Percentiles rank a stretch among this genome's conserved stretches.
These are phyloP conservation scores for Gaertneriomyces sp. DNA, from an alignment of 192 early-diverging fungal species.

Conservation along the genomic window DNA sequence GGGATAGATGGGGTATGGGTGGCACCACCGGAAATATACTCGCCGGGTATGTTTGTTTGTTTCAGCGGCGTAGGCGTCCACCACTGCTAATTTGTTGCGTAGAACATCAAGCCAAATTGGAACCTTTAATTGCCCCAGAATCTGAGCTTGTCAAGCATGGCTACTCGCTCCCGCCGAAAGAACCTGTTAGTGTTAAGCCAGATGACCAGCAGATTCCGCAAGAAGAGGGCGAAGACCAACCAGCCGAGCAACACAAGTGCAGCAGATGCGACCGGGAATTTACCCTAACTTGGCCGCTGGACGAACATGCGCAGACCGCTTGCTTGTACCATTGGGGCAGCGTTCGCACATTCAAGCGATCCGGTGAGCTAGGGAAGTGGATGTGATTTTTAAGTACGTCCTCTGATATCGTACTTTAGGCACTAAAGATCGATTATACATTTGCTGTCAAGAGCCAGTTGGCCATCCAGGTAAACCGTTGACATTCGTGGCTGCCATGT, in stretches of 20 bases:
- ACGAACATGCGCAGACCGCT: constrained; percentile 29
- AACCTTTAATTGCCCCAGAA: not conserved
- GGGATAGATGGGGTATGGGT: constrained; percentile 65
- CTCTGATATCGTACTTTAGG: constrained; percentile 26
- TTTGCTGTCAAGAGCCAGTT: constrained; percentile 45
- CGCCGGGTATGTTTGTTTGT: no score
- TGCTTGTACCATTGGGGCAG: constrained; percentile 51
- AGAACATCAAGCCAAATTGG: not conserved
- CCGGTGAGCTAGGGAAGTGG: constrained; percentile 21
- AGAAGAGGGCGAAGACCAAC: constrained; percentile 7
- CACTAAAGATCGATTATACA: constrained; percentile 34
- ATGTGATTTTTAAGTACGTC: not conserved
- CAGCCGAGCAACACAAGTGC: constrained; percentile 26
- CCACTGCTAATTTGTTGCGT: not conserved
- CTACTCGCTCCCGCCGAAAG: constrained; percentile 37
- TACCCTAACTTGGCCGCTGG: constrained; percentile 38
- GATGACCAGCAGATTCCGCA: not conserved
- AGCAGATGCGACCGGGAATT: constrained; percentile 50
- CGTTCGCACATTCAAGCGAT: constrained; percentile 12
- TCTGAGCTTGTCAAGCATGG: constrained; percentile 34
- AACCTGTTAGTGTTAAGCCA: not conserved
- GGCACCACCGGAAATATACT: not conserved
- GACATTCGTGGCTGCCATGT: not conserved
- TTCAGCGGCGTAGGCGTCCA: not conserved
- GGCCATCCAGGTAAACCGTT: not conserved